Conservation (phyloP, 78 protist species). For the Capsaspora owczarzaki region DNA sequence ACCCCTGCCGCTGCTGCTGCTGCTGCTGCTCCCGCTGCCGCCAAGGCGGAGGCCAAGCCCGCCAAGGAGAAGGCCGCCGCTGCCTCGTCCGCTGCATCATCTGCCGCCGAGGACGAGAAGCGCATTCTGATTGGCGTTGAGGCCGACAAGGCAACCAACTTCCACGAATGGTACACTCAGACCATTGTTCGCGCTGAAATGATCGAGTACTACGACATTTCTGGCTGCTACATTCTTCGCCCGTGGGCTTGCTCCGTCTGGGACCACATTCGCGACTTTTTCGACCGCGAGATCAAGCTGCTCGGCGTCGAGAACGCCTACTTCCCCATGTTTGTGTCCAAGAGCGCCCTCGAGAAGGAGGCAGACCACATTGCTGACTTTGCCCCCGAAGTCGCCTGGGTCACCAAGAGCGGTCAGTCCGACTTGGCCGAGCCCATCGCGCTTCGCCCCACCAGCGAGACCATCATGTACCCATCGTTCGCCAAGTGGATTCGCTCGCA, state of each 20-base stretch:
- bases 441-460: slow-evolving; percentile 95
- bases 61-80: background rate
- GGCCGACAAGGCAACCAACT: slow-evolving; percentile 46
- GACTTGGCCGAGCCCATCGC: slow-evolving; percentile 87
- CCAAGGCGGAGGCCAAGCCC: background rate
- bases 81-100: background rate
- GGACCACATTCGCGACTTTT: slow-evolving; percentile 66
- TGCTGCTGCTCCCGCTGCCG: background rate
- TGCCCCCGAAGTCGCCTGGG: slow-evolving; percentile 94
- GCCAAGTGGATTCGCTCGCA: slow-evolving; percentile 89
- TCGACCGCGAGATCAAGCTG: slow-evolving; percentile 48
- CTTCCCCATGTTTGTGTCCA: slow-evolving; percentile 93
- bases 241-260: slow-evolving; percentile 84
- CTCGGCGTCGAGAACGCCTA: slow-evolving; percentile 86
- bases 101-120: background rate
- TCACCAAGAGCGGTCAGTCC: slow-evolving; percentile 80
- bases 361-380: slow-evolving; percentile 89
- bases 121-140: slow-evolving; percentile 12
- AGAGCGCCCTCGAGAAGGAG: slow-evolving; percentile 61
- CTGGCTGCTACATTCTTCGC: slow-evolving; percentile 85
- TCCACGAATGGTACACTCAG: slow-evolving; percentile 76
- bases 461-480: slow-evolving; percentile 92
- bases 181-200: slow-evolving; percentile 76
- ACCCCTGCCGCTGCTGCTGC: background rate
- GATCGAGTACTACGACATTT: slow-evolving; percentile 80